Conservation (phyloP, 2,329 filamentous ascomycete species). For the Xylariaceae sp. region DNA sequence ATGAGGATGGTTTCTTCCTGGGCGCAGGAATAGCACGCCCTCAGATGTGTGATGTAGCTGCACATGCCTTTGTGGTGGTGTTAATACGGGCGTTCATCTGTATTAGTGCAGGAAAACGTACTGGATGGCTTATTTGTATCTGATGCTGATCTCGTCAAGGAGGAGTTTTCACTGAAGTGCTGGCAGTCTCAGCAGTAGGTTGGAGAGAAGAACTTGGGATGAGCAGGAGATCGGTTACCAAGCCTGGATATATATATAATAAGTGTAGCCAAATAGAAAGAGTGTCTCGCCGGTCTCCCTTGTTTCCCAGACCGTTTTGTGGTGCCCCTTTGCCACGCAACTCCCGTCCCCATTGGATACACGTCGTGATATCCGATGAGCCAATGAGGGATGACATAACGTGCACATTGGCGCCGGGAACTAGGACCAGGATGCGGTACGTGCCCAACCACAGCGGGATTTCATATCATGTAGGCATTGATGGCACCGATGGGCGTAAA, state of each 20-base stretch:
- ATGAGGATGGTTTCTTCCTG: conserved; percentile 40
- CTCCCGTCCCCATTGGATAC: conserved; percentile 17
- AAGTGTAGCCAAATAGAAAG: conserved; percentile 21
- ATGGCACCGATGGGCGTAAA: conserved; percentile 1
- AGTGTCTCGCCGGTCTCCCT: not conserved
- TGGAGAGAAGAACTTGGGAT: conserved; percentile 1
- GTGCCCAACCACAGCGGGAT: conserved; percentile 14
- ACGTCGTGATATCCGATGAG: conserved; percentile 13
- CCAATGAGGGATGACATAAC: conserved; percentile 24
- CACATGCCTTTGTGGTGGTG: conserved; percentile 35
- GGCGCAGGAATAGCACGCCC: conserved; percentile 36
- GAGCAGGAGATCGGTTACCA: conserved; percentile 5
- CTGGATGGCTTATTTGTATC: conserved; percentile 18
- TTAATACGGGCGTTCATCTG: not conserved
- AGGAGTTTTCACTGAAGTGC: not conserved
- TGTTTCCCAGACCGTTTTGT: conserved; percentile 9
- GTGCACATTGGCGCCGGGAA: conserved; percentile 7
- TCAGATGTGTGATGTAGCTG: conserved; percentile 38
- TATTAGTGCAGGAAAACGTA: conserved; percentile 5
- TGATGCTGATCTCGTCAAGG: conserved; percentile 8
- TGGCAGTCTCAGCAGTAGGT: conserved; percentile 5
- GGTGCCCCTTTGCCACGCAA: conserved; percentile 21
- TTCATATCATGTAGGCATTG: conserved; percentile 3
- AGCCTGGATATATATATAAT: too few relatives aligned
- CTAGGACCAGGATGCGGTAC: conserved; percentile 8